Evolutionary conservation across 352 stramenopile species (phyloP).

Genomic region (Globisporangium uncinulatum): DNA sequence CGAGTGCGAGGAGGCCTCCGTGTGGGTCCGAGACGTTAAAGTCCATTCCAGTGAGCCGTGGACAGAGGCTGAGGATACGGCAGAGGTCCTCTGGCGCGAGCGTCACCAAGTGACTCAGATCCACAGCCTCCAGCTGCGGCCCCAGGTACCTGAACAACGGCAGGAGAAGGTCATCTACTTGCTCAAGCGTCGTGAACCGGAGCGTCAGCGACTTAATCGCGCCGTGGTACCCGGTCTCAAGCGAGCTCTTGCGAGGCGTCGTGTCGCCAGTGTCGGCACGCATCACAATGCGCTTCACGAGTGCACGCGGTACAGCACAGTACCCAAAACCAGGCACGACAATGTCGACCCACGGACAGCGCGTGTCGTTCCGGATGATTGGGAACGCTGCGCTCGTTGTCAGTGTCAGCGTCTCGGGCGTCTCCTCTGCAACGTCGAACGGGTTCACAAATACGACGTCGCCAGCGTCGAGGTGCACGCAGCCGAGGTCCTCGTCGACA

Average conservation of each 20-base stretch:
- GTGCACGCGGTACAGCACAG: not conserved
- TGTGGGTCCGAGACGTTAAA: not conserved
- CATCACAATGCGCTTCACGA: not conserved
- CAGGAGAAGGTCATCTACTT: not conserved
- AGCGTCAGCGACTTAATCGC: conserved; percentile 1
- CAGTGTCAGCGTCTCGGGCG: not conserved
- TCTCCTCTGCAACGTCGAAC: not conserved
- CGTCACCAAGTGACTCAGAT: not conserved
- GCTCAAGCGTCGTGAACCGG: not conserved
- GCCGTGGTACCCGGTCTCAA: not conserved
- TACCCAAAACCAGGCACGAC: not conserved
- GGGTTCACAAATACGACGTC: not conserved
- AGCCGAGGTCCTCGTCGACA: not conserved
- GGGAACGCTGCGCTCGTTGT: not conserved
- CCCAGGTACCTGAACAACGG: conserved; percentile 1
- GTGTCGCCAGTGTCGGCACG: not conserved
- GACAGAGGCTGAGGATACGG: not conserved
- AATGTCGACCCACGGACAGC: conserved; percentile 4
- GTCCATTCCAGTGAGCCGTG: not conserved
- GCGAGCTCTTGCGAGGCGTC: not conserved
- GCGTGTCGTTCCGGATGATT: not conserved
- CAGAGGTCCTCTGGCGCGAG: not conserved
- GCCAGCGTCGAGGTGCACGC: not conserved
- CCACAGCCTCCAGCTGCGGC: not conserved
- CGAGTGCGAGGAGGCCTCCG: not conserved